Conservation (phyloP, 2,329 filamentous ascomycete genomes). For the Pseudopyricularia cyperi region DNA sequence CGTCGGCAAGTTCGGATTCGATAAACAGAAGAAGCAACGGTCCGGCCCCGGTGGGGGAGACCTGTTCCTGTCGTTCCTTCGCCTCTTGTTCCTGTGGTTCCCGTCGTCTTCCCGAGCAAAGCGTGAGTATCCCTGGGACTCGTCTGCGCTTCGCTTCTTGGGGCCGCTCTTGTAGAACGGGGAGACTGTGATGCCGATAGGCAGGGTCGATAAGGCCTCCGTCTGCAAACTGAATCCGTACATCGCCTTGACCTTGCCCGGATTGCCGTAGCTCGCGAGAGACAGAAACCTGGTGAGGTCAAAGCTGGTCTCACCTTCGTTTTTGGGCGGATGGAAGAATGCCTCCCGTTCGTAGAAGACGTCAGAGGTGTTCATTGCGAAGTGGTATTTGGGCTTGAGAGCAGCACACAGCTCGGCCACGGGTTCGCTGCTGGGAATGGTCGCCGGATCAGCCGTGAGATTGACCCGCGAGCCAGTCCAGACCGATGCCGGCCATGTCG, state of each 20-base stretch:
- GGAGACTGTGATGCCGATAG: slow-evolving; percentile 60
- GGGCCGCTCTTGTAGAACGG: slow-evolving; percentile 42
- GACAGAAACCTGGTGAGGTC: slow-evolving; percentile 80
- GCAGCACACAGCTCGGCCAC: slow-evolving; percentile 66
- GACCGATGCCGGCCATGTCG: slow-evolving; percentile 69
- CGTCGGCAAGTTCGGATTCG: slow-evolving; percentile 68
- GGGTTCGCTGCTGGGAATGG: slow-evolving; percentile 45
- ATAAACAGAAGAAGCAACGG: slow-evolving; percentile 90
- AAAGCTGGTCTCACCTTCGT: slow-evolving; percentile 32
- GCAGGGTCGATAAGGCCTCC: slow-evolving; percentile 46
- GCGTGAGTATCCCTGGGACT: slow-evolving; percentile 27
- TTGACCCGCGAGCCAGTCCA: slow-evolving; percentile 53
- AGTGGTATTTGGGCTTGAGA: slow-evolving; percentile 85
- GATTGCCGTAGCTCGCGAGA: slow-evolving; percentile 65
- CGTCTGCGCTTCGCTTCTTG: slow-evolving; percentile 10
- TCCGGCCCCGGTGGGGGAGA: slow-evolving; percentile 55
- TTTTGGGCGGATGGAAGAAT: slow-evolving; percentile 56
- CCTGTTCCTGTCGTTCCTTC: slow-evolving; percentile 25
- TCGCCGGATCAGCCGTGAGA: slow-evolving; percentile 37
- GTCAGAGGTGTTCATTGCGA: slow-evolving; percentile 48
- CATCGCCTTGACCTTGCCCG: slow-evolving; percentile 64
- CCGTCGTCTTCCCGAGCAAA: slow-evolving; percentile 35
- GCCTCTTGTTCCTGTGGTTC: slow-evolving; percentile 30
- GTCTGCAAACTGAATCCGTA: slow-evolving; percentile 66
- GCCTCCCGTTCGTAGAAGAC: slow-evolving; percentile 81